Evolutionary conservation across 495 filamentous ascomycete species (phyloP).

Genomic region (Hypoxylon perforatum): DNA sequence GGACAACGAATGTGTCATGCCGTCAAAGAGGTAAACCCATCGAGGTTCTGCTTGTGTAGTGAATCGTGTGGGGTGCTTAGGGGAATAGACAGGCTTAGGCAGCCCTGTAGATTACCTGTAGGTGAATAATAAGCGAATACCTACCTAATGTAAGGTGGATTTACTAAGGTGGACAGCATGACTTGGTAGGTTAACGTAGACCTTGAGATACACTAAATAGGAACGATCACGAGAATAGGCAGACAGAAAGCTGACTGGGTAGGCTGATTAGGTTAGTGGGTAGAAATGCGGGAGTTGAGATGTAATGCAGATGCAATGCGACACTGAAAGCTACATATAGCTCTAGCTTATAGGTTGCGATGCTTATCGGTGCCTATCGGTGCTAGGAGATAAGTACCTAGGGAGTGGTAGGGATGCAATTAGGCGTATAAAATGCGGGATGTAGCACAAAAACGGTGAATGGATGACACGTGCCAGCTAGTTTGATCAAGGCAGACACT

Average conservation of each 20-base stretch:
- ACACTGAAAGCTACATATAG: not conserved
- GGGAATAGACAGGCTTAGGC: too few species aligned
- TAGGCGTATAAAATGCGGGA: too few species aligned
- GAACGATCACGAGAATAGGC: not conserved
- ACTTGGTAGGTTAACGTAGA: not conserved
- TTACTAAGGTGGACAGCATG: not conserved
- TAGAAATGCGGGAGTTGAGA: not conserved
- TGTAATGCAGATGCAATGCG: not conserved
- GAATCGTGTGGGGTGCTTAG: not conserved
- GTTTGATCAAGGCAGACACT: slow-evolving; percentile 5
- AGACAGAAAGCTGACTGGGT: not conserved
- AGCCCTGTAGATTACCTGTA: not conserved
- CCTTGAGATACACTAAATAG: not conserved
- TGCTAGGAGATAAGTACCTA: too few species aligned
- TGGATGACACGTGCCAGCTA: slow-evolving; percentile 19
- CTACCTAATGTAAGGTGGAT: not conserved
- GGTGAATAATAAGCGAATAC: slow-evolving; percentile 5
- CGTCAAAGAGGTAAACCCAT: slow-evolving; percentile 22
- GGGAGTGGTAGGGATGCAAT: too few species aligned
- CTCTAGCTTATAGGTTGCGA: too few species aligned
- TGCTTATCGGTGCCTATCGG: too few species aligned
- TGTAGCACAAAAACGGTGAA: slow-evolving; percentile 2
- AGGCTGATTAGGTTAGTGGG: not conserved
- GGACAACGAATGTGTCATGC: not conserved
- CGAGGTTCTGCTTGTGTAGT: slow-evolving; percentile 9